These are phyloP conservation scores for Hyaloscypha finlandica DNA, from an alignment of 495 filamentous ascomycete species.

Conservation along the genomic window DNA sequence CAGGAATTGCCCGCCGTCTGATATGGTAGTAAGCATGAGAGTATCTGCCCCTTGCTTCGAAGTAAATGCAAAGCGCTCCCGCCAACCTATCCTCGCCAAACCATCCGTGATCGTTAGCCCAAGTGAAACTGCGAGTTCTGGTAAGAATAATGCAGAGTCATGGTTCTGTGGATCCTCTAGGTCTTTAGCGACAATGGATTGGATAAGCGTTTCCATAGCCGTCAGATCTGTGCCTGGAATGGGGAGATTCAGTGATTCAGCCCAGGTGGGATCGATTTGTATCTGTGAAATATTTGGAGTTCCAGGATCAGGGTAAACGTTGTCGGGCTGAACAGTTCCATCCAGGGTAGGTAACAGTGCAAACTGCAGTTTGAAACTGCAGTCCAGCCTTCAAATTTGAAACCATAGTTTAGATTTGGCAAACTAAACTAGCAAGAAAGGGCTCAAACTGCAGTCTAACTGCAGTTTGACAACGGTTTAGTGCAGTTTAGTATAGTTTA, in stretches of 20 bases:
- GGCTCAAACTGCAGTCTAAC: no score
- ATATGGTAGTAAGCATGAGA: neutral
- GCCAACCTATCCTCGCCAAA: neutral
- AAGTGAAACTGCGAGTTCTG: neutral
- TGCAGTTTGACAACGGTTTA: no score
- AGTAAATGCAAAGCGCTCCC: neutral
- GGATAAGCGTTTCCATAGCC: slow-evolving; percentile 3
- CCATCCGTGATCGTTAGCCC: slow-evolving; percentile 3
- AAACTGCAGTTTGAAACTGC: no score
- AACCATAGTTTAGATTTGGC: no score
- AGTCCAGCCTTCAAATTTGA: no score
- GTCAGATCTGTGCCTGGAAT: neutral
- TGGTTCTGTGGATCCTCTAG: neutral
- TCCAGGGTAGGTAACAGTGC: no score
- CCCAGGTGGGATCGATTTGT: slow-evolving; percentile 9
- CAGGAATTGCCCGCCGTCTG: neutral
- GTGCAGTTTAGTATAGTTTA: no score
- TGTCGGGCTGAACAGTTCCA: neutral
- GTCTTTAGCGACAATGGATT: neutral
- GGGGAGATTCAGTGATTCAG: neutral
- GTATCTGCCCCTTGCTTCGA: neutral
- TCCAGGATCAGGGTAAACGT: neutral
- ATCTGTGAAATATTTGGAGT: neutral
- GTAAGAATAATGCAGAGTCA: neutral
- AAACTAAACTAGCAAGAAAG: no score